phyloP scores from a whole-genome alignment of 2,329 filamentous ascomycete genomes.

The Colletotrichum plurivorum region DNA sequence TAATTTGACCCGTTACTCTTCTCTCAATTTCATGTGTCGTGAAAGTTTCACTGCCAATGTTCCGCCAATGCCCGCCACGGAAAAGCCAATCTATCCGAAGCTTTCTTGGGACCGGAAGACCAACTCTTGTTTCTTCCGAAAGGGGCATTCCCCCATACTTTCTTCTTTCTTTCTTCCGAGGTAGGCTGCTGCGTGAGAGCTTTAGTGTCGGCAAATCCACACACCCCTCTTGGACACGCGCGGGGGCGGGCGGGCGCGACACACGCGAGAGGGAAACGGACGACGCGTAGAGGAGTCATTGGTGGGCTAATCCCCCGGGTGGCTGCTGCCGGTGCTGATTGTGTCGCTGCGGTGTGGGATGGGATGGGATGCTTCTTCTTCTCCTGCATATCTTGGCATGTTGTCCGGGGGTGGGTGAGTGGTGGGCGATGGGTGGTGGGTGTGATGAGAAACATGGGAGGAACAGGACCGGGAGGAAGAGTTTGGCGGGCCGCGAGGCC shows the following conservation, averaged over 20 bases:
- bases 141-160: not conserved
- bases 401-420: not conserved
- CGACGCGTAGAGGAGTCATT: too few species aligned
- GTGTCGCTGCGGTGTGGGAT: too few species aligned
- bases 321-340: not conserved
- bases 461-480: not conserved
- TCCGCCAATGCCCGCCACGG: not conserved
- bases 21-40: not conserved
- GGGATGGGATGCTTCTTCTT: not conserved
- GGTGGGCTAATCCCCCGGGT: not conserved
- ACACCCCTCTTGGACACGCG: too few species aligned
- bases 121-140: not conserved
- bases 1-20: not conserved
- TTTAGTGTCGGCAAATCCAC: too few species aligned
- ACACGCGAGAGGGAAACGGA: too few species aligned
- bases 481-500: not conserved
- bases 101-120: not conserved
- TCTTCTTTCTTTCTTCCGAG: too few species aligned
- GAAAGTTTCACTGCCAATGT: not conserved
- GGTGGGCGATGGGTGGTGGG: too few species aligned
- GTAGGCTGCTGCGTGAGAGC: too few species aligned
- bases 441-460: not conserved
- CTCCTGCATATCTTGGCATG: not conserved
- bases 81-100: not conserved
- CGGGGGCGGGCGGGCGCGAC: too few species aligned